Evolutionary conservation across 1,139 yeast species (phyloP), one percentile per base, ranked within the genome.

Genomic region (Keqinozyma sinolaborantium): DNA sequence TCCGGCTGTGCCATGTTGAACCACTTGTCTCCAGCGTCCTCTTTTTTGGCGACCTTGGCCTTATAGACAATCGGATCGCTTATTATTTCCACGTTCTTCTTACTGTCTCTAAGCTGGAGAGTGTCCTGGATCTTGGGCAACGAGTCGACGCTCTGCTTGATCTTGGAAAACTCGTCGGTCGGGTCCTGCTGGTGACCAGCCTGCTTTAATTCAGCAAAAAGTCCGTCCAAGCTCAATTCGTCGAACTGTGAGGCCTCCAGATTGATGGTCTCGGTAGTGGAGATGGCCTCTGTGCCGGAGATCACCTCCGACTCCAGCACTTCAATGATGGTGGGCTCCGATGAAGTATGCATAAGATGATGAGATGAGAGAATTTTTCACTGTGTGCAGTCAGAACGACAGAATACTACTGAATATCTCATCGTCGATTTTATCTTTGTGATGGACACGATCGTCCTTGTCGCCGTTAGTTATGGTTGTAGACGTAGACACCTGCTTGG

Each of bases 1-100:
- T 86, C 95, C 2, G 85, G 81, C 42, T 79, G 81, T 28, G 86
- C 85, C 76, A 92, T 73, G 38, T 80, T 71, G 53, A 88, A 92
- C 97, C 97, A 92, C 40, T 79, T 66, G 23, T 63, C 57, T 1
- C 82, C 83, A 3, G 84, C 50, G 28, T 64, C 67, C 13, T 42
- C 48, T 2, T 36, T 42, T 13, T 47, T 44, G 4, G 35, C 44
- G 15, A 42, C 38, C 16, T 42, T 45, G 16, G 41, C 44, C 23
- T 45, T 47, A 18, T 41, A 34, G 8, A 47, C 40, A 28, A 78
- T 70, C 3, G 83, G 82, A 45, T 80, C 85, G 34, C 71, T 63
- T 8, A 79, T 62, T 5, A 61, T 45, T 30, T 56, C 56, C 20
- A 38, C 34, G 34, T 50, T 34, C 24, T 45, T 42, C 1, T 26